Evolutionary conservation across 2,329 filamentous ascomycete species (phyloP).

Genomic region (Beauveria sp.): DNA sequence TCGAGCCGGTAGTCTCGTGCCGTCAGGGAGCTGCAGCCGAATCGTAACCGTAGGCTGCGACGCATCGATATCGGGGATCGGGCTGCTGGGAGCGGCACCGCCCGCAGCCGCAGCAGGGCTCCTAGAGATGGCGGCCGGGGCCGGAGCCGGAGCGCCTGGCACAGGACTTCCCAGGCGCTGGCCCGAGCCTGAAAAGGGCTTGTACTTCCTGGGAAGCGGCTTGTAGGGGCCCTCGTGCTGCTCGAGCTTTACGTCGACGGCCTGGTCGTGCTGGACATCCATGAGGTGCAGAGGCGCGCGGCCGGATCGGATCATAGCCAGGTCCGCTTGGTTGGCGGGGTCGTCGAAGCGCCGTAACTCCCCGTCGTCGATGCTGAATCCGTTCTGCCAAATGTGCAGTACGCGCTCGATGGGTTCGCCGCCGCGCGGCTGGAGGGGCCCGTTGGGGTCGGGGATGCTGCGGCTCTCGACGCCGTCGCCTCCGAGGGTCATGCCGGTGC

Average conservation of each 20-base stretch:
- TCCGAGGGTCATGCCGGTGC: slow-evolving; percentile 67
- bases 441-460: slow-evolving; percentile 53
- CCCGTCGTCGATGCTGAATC: slow-evolving; percentile 79
- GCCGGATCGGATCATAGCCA: slow-evolving; percentile 69
- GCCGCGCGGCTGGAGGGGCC: slow-evolving; percentile 20
- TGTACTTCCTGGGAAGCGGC: slow-evolving; percentile 65
- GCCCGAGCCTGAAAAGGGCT: slow-evolving; percentile 65
- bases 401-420: slow-evolving; percentile 54
- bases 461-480: slow-evolving; percentile 68
- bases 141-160: slow-evolving; percentile 43
- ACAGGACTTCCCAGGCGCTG: slow-evolving; percentile 71
- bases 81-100: slow-evolving; percentile 15
- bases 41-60: slow-evolving; percentile 62
- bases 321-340: slow-evolving; percentile 61
- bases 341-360: slow-evolving; percentile 72
- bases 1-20: slow-evolving; percentile 66
- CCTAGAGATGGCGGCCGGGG: slow-evolving; percentile 27
- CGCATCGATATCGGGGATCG: slow-evolving; percentile 44
- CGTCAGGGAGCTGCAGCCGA: slow-evolving; percentile 72
- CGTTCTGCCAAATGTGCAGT: slow-evolving; percentile 75
- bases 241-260: slow-evolving; percentile 71
- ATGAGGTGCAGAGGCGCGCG: slow-evolving; percentile 71
- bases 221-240: slow-evolving; percentile 67
- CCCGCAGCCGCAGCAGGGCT: slow-evolving; percentile 11
- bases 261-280: slow-evolving; percentile 66